phyloP scores from a whole-genome alignment of 768 basidiomycete genomes.

The Trametes coccinea region DNA sequence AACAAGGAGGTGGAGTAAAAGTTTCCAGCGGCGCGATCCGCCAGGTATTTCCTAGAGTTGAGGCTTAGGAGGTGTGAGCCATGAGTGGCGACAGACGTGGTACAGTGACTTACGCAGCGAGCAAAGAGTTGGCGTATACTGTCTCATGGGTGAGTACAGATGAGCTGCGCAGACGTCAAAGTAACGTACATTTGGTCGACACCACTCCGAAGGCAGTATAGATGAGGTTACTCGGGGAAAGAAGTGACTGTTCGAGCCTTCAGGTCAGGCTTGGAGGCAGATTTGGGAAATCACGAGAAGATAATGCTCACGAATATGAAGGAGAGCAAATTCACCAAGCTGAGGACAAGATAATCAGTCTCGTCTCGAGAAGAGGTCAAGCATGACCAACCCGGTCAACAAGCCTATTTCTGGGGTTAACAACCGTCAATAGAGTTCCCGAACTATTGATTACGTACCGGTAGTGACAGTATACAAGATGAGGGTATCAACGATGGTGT shows the following conservation, averaged over 20 bases:
- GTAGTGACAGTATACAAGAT: constrained; percentile 5
- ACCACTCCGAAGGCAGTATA: constrained; percentile 5
- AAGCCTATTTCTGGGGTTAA: not conserved
- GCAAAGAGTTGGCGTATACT: constrained; percentile 13
- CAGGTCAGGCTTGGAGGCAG: not conserved
- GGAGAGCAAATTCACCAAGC: constrained; percentile 4
- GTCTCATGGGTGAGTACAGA: too few species aligned
- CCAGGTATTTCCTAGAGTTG: constrained; percentile 3
- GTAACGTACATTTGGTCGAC: not conserved
- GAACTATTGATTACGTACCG: not conserved
- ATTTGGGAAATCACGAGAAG: too few species aligned
- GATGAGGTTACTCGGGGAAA: not conserved
- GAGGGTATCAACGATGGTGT: constrained; percentile 5
- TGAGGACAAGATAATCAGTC: not conserved
- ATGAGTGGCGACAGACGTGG: too few species aligned
- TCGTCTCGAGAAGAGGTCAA: not conserved
- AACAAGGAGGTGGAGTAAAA: not conserved
- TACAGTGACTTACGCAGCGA: constrained; percentile 1
- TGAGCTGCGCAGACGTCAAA: not conserved
- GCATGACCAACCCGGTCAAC: not conserved
- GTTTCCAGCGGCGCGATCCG: not conserved
- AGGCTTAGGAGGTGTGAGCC: not conserved
- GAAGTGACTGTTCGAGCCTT: not conserved
- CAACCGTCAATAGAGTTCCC: too few species aligned
- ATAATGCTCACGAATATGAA: constrained; percentile 3